These are phyloP conservation scores for Cladorrhinum sp. DNA, from an alignment of 2,329 filamentous ascomycete genomes.

Conservation along the genomic window DNA sequence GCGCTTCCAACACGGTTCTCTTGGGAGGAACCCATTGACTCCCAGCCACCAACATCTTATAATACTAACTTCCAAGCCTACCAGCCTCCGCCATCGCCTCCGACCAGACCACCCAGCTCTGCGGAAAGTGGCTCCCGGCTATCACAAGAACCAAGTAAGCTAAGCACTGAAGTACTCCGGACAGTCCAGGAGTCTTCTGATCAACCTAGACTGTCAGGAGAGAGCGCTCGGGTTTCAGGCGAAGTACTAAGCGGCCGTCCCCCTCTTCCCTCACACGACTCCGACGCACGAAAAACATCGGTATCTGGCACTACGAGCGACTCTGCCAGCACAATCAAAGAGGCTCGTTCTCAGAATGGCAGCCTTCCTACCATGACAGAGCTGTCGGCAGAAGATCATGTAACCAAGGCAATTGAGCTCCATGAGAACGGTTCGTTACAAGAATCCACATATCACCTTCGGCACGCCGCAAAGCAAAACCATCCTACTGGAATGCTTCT, in stretches of 20 bases:
- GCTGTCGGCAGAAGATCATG: constrained; percentile 80
- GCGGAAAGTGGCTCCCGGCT: constrained; percentile 47
- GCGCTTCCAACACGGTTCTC: constrained; percentile 53
- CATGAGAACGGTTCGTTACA: constrained; percentile 85
- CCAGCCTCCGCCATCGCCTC: constrained; percentile 59
- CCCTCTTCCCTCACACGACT: constrained; percentile 38
- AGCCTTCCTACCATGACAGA: constrained; percentile 59
- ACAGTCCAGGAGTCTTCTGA: constrained; percentile 44
- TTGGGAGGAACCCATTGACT: constrained; percentile 56
- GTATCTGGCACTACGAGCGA: constrained; percentile 51
- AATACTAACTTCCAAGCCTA: constrained; percentile 42
- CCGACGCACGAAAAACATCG: constrained; percentile 41
- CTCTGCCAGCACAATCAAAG: constrained; percentile 53
- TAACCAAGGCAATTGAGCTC: constrained; percentile 83
- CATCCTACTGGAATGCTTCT: constrained; percentile 93
- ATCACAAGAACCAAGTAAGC: constrained; percentile 50
- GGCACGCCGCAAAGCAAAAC: constrained; percentile 80
- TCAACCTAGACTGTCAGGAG: constrained; percentile 44
- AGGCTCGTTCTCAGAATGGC: constrained; percentile 42
- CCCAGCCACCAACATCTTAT: constrained; percentile 36
- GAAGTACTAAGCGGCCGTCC: constrained; percentile 48
- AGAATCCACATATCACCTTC: constrained; percentile 94
- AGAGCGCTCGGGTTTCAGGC: constrained; percentile 45
- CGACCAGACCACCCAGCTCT: constrained; percentile 58
- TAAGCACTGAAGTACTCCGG: constrained; percentile 46